Evolutionary conservation across 2,329 filamentous ascomycete species (phyloP), one percentile per base, ranked within the genome.

Genomic region (Clarireedia monteithiana): DNA sequence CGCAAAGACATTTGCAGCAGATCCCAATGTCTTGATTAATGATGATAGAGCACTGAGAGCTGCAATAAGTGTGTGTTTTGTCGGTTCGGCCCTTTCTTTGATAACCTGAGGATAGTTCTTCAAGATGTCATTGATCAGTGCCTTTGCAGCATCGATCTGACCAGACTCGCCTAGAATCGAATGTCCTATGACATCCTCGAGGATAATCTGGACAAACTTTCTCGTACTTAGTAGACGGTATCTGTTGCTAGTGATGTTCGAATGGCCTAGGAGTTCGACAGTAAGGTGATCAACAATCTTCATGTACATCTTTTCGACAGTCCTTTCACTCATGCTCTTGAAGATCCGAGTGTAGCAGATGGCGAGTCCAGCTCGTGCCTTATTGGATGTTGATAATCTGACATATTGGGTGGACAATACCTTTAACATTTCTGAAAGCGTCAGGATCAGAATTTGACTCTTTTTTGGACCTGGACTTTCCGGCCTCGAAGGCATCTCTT

Each of bases 21-120:
- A 92, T 3, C 91, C 92, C 4, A 99, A 77, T 0, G 83, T 86
- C 42, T 79, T 77, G 59, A 96, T 87, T 36, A 99, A 75, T 4
- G 89, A 87, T 1, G 88, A 82, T 5, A 97, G 74, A 1, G 91
- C 86, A 63, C 88, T 88, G 27, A 99, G 75, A 6, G 91, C 80
- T 15, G 86, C 85, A 48, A 90, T 86, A 40, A 99, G 74, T 1
- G 86, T 86, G 65, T 95, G 85, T 71, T 99, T 99, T 48, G 84
- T 86, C 6, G 94, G 94, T 69, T 97, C 92, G 1, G 87, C 83
- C 42, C 88, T 83, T 69, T 97, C 92, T 64, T 91, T 89, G 48
- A 96, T 74, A 5, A 86, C 86, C 69, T 95, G 90, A 0, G 94
- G 92, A 63, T 96, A 97, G 69, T 97, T 94, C 69, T 95, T 97